These are phyloP conservation scores for Drosera capensis DNA, from an alignment of 148 eudicot species.

Conservation along the genomic window DNA sequence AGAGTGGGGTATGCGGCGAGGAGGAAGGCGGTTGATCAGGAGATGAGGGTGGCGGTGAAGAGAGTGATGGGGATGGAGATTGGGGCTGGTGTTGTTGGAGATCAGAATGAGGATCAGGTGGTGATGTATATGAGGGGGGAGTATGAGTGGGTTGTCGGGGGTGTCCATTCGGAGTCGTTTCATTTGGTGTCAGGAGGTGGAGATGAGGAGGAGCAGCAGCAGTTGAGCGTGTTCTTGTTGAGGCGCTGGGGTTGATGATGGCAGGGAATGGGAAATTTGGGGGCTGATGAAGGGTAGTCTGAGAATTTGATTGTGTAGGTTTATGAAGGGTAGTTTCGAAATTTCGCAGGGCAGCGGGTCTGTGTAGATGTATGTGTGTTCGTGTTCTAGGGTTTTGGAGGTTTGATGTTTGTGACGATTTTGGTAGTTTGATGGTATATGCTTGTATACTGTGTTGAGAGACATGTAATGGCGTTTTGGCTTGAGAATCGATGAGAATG, in stretches of 20 bases:
- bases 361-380: no score
- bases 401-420: no score
- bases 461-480: no score
- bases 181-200: slow-evolving; percentile 73
- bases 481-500: no score
- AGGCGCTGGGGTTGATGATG: slow-evolving; percentile 18
- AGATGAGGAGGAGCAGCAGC: slow-evolving; percentile 57
- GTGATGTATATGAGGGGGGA: slow-evolving; percentile 87
- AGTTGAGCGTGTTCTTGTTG: slow-evolving; percentile 70
- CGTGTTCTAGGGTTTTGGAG: no score
- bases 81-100: slow-evolving; percentile 75
- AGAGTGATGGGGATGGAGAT: slow-evolving; percentile 56
- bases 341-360: no score
- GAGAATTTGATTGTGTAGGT: no score
- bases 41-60: slow-evolving; percentile 31
- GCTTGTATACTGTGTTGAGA: no score
- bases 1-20: slow-evolving; percentile 66
- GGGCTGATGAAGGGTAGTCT: no score
- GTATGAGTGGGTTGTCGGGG: slow-evolving; percentile 75
- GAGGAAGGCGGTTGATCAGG: slow-evolving; percentile 28
- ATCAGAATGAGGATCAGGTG: slow-evolving; percentile 22
- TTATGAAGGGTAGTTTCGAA: no score
- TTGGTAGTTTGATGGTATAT: no score
- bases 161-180: slow-evolving; percentile 60
- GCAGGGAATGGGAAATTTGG: no score